These are phyloP conservation scores for Serpula lacrymans DNA, from an alignment of 768 basidiomycete species.

Conservation along the genomic window DNA sequence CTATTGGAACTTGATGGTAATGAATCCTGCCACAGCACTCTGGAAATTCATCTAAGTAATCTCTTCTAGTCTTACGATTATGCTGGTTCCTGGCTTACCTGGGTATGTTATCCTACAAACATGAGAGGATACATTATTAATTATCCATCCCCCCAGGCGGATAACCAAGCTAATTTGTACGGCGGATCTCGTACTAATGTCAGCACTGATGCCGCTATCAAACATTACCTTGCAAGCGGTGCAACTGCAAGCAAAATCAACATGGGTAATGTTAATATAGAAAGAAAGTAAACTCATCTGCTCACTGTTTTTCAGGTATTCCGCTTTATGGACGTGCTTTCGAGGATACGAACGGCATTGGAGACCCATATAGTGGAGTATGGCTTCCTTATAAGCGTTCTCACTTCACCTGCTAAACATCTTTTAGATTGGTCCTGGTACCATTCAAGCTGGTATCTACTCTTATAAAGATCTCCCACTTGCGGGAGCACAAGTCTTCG, in stretches of 20 bases:
- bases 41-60: slow-evolving; percentile 2
- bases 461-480: slow-evolving; percentile 75
- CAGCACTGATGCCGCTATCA: slow-evolving; percentile 65
- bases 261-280: slow-evolving; percentile 42
- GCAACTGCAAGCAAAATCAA: slow-evolving; percentile 64
- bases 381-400: slow-evolving; percentile 13
- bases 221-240: slow-evolving; percentile 56
- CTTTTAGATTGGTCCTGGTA: slow-evolving; percentile 64
- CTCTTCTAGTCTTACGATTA: slow-evolving; percentile 63
- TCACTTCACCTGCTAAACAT: neutral
- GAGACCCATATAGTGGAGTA: slow-evolving; percentile 65
- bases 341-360: slow-evolving; percentile 64
- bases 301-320: slow-evolving; percentile 43
- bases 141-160: slow-evolving; percentile 25
- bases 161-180: slow-evolving; percentile 67
- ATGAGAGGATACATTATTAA: neutral
- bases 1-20: slow-evolving; percentile 83
- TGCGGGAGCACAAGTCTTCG: slow-evolving; percentile 54
- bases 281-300: neutral
- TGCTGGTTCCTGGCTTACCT: slow-evolving; percentile 74
- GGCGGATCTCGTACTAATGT: slow-evolving; percentile 59
- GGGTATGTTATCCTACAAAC: slow-evolving; percentile 34
- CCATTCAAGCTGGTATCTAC: slow-evolving; percentile 68
- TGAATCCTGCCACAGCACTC: neutral
- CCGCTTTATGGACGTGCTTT: slow-evolving; percentile 82